Conservation (phyloP, 768 basidiomycete genomes). For the Nevesoporus exiguus region DNA sequence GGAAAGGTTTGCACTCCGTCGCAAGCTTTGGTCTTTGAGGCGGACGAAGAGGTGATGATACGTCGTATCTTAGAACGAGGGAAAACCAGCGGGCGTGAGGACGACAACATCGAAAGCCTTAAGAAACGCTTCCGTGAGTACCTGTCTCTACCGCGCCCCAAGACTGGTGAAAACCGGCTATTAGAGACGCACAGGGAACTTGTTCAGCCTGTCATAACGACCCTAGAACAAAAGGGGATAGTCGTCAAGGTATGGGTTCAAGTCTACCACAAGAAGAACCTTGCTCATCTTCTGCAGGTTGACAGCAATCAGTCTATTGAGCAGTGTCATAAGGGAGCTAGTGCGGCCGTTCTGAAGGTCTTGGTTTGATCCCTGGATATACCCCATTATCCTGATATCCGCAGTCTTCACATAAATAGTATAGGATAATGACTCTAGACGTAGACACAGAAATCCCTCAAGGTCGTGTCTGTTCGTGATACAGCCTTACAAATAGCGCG, state of each 20-base stretch:
- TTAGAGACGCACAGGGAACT: conserved; percentile 80
- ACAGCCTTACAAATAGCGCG: conserved; percentile 48
- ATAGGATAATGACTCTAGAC: conserved; percentile 27
- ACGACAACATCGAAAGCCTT: conserved; percentile 92
- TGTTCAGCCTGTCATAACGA: conserved; percentile 90
- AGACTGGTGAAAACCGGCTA: neutral
- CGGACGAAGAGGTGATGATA: conserved; percentile 86
- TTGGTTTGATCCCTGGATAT: conserved; percentile 29
- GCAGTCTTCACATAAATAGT: neutral
- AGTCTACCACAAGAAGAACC: neutral
- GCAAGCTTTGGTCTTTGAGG: conserved; percentile 81
- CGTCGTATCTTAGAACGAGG: conserved; percentile 82
- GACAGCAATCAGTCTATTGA: conserved; percentile 67
- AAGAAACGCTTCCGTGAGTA: conserved; percentile 90
- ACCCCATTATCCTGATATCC: conserved; percentile 3
- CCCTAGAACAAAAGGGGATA: conserved; percentile 65
- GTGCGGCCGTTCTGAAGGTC: conserved; percentile 49
- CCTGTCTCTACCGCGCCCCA: neutral
- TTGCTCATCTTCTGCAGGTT: conserved; percentile 43
- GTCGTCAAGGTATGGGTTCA: conserved; percentile 63
- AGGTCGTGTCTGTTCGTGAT: conserved; percentile 30
- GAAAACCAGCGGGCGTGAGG: conserved; percentile 92
- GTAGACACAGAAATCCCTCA: conserved; percentile 45
- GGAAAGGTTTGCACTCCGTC: conserved; percentile 75
- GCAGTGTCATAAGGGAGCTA: conserved; percentile 63